phyloP scores from a whole-genome alignment of 176 grass and related monocot species.

The Leersia perrieri region DNA sequence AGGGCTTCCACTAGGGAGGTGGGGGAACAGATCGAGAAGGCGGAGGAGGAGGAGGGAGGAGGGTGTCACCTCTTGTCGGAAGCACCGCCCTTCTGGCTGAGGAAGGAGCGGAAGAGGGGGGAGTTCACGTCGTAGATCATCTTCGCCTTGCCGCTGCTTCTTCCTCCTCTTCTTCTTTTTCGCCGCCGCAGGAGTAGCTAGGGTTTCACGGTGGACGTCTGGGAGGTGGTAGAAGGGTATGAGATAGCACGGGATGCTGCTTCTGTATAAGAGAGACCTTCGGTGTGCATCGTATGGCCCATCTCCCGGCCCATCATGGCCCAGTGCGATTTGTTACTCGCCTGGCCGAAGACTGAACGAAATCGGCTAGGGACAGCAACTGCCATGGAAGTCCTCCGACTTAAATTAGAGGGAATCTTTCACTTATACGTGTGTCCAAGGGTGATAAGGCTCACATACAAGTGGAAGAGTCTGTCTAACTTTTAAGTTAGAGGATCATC shows the following conservation, averaged over 20 bases:
- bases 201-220: constrained; percentile 28
- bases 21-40: neutral
- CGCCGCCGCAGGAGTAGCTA: constrained; percentile 5
- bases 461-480: no score
- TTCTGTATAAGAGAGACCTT: neutral
- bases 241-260: neutral
- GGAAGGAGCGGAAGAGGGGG: constrained; percentile 67
- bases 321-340: no score
- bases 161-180: neutral
- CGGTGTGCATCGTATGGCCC: no score
- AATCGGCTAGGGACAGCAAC: no score
- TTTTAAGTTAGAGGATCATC: no score
- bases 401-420: no score
- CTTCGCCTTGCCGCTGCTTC: neutral
- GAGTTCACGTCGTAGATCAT: constrained; percentile 88
- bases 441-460: no score
- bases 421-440: no score
- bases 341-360: no score
- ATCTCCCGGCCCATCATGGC: neutral
- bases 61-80: constrained; percentile 55
- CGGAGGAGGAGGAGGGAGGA: neutral
- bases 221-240: neutral
- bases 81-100: constrained; percentile 74
- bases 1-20: no score
- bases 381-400: no score